A percentile compares a stretch with the other conserved stretches of the same genome.
phyloP scores from a whole-genome alignment of 176 grass and related monocot species.

The bread wheat (Triticum aestivum) region DNA sequence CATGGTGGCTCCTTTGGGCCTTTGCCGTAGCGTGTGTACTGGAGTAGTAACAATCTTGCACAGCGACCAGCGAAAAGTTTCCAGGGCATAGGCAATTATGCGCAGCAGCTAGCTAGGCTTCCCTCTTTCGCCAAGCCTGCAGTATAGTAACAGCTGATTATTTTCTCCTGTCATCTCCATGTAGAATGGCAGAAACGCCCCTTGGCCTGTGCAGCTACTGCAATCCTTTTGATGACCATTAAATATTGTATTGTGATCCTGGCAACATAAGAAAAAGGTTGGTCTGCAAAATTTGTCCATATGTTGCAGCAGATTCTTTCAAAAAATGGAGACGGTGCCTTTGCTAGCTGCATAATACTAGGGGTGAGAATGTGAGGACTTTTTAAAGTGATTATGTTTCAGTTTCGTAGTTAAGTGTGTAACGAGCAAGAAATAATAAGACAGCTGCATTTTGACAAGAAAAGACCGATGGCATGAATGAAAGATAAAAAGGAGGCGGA shows the following conservation, averaged over 20 bases:
- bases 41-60: background rate
- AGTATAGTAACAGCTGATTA: background rate
- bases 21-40: background rate
- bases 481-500: conserved; percentile 2
- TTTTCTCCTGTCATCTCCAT: conserved; percentile 1
- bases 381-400: background rate
- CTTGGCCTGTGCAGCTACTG: background rate
- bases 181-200: conserved; percentile 2
- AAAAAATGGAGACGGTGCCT: background rate
- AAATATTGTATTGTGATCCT: background rate
- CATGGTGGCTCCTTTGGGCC: no score
- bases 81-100: background rate
- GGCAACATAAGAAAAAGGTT: background rate
- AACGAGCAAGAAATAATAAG: background rate
- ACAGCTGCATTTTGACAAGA: background rate
- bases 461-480: background rate
- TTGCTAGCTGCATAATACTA: background rate
- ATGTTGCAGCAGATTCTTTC: background rate
- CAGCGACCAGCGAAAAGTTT: background rate
- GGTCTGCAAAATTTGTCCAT: background rate
- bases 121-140: background rate
- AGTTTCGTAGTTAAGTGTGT: background rate
- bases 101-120: background rate
- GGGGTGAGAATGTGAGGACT: background rate
- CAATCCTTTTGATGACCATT: background rate